A percentile compares a stretch with the other conserved stretches of the same genome.
Evolutionary conservation across 352 stramenopile genomes (phyloP).

Genomic region (Phytophthora foliorum): DNA sequence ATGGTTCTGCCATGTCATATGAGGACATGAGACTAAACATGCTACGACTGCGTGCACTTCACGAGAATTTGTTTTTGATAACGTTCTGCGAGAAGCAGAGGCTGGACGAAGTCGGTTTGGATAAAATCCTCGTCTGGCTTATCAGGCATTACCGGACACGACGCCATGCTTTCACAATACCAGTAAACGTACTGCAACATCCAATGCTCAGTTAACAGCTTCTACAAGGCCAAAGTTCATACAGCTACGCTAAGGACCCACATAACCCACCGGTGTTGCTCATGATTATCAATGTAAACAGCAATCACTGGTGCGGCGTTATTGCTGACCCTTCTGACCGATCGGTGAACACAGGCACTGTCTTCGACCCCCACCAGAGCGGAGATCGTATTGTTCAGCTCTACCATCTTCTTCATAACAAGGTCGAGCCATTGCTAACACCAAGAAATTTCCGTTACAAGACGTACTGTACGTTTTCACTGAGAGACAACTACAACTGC

Average conservation of each 20-base stretch:
- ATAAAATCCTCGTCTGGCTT: neutral
- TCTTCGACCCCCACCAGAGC: slow-evolving; percentile 6
- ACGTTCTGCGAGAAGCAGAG: neutral
- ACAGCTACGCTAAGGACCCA: neutral
- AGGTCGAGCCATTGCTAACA: neutral
- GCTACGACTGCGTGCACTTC: neutral
- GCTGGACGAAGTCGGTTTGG: neutral
- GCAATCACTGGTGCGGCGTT: slow-evolving; percentile 5
- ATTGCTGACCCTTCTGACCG: neutral
- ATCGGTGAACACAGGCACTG: neutral
- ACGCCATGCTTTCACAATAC: neutral
- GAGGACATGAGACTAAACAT: neutral
- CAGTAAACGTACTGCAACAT: neutral
- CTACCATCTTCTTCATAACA: neutral
- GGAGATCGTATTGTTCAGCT: neutral
- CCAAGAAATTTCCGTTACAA: neutral
- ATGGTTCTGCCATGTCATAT: neutral
- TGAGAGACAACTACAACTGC: slow-evolving; percentile 11
- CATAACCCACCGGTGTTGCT: neutral
- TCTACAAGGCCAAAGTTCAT: neutral
- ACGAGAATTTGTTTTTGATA: neutral
- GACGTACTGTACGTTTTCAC: slow-evolving; percentile 4
- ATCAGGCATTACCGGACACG: neutral
- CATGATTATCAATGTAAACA: too few species aligned
- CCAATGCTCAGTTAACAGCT: neutral